Base-by-base conservation (phyloP, 805 yeast genomes). In the Blastobotrys chiropterorum region DNA sequence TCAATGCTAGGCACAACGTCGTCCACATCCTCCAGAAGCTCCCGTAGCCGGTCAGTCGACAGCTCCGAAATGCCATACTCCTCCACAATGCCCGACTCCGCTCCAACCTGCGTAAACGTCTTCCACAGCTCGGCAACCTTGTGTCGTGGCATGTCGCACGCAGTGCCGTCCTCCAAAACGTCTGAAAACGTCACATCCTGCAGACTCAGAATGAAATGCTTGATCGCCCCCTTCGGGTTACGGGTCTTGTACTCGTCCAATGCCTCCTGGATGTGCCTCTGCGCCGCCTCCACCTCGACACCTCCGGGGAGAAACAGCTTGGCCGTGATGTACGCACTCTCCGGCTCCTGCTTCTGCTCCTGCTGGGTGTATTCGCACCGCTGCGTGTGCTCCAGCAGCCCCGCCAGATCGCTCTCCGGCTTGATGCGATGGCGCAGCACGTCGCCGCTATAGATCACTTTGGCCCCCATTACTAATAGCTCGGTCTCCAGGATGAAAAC, bases 181-280 rank as follows among this genome's bases (percentile, higher is more conserved):
- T 64, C 66, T n/a, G 62, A 48, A 44, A 64, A 65, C 2, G 57
- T 51, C 15, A 65, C 48, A 8, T 63, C 67, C n/a, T 65, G 62
- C 38, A 65, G 50, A 15, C 65, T 60, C 22, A 65, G 47, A n/a
- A 62, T 55, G 22, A 59, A 46, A 15, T 42, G 44, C 47, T 55
- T 48, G 38, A 47, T 48, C 14, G 3, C 15, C 13, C 30, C 44
- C 8, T 30, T 40, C 16, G 38, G 15, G 30, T 40, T 8, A 31
- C 40, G 31, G 16, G 45, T 15, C n/a, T 48, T 39, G 45, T 46
- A 53, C 3, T 49, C 48, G 17, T 44, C 26, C 20, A 57, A 44
- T 5, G 54, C 58, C 46, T 50, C 53, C 1, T 31, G 13, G 11
- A 54, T 46, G 13, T 44, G 22, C 11, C 20, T 19, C 14, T 17